Conservation (phyloP, 805 yeast genomes). For the Saturnispora dispora region DNA sequence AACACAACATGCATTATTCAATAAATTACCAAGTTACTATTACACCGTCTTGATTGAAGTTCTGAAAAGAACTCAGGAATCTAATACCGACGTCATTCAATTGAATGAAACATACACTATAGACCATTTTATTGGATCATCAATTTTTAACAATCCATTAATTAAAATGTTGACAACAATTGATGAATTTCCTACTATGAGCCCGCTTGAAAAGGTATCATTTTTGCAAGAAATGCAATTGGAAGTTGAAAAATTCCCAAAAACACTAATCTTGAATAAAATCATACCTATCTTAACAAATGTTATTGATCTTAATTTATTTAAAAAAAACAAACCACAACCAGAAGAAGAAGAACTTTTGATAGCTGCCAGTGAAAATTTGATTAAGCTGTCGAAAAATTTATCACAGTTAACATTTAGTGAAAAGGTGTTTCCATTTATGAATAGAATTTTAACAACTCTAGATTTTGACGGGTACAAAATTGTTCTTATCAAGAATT, state of each 20-base stretch:
- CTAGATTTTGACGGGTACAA: conserved; percentile 25
- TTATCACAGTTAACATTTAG: conserved; percentile 72
- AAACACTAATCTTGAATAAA: conserved; percentile 50
- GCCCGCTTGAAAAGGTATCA: conserved; percentile 53
- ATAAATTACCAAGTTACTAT: conserved; percentile 52
- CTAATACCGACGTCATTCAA: conserved; percentile 25
- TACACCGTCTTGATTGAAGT: conserved; percentile 42
- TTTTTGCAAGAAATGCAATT: conserved; percentile 58
- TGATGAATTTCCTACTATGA: conserved; percentile 74
- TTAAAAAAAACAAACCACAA: conserved; percentile 10
- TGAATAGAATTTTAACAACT: conserved; percentile 23
- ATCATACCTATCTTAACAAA: conserved; percentile 62
- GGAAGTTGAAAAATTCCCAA: conserved; percentile 51
- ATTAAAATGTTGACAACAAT: conserved; percentile 71
- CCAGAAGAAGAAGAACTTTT: conserved; percentile 27
- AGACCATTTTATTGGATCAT: conserved; percentile 60
- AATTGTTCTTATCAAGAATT: conserved; percentile 23
- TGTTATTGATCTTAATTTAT: conserved; percentile 25
- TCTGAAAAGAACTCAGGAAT: conserved; percentile 37
- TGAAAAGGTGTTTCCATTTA: conserved; percentile 50
- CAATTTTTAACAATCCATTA: conserved; percentile 73
- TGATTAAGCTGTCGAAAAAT: conserved; percentile 52
- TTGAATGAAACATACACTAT: conserved; percentile 33
- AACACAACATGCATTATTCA: conserved; percentile 37
- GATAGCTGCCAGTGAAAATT: conserved; percentile 42